Evolutionary conservation across 768 basidiomycete species (phyloP), one percentile per base, ranked within the genome.

Genomic region (Tulasnella sp.): DNA sequence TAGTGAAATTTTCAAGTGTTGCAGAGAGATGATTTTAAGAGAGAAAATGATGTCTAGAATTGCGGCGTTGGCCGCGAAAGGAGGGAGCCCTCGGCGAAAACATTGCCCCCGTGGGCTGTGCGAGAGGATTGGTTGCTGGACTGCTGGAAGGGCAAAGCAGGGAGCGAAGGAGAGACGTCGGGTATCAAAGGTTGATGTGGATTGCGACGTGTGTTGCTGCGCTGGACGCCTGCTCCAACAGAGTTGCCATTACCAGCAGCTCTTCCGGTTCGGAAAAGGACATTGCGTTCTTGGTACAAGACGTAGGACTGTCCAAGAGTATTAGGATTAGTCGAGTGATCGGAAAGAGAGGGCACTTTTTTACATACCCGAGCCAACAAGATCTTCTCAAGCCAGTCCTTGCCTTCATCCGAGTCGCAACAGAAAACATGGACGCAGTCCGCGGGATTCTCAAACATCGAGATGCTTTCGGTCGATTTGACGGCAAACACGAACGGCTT

Each of bases 351-450:
- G 15, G 1, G 2, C 36, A 31, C 2, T 9, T 37, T 25, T 68
- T 39, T 29, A 85, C 93, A 81, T 82, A 95, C 94, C 72, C 94
- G 89, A 74, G 94, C 93, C 74, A 96, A 84, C 22, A 94, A 86
- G 64, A 96, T 89, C 79, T 85, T 89, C 83, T 94, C 89, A 81
- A 94, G 85, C 94, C 94, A 96, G 42, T 85, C 84, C 78, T 87
- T 86, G 49, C 93, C 92, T 69, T 94, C 92, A 49, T 85, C 87
- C 80, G 90, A 88, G 58, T 89, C 87, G 79, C 92, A 92, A 37
- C 90, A 90, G 81, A 99, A 95, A 69, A 91, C 85, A 81, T 97
- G 95, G 75, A 94, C 82, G 83, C 96, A 98, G 80, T 99, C 96
- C 38, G 90, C 86, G 4, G 89, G 89, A 82, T 93, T 90, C 84